Evolutionary conservation across 2,329 filamentous ascomycete genomes (phyloP).

Genomic region (Penicillium sp.): DNA sequence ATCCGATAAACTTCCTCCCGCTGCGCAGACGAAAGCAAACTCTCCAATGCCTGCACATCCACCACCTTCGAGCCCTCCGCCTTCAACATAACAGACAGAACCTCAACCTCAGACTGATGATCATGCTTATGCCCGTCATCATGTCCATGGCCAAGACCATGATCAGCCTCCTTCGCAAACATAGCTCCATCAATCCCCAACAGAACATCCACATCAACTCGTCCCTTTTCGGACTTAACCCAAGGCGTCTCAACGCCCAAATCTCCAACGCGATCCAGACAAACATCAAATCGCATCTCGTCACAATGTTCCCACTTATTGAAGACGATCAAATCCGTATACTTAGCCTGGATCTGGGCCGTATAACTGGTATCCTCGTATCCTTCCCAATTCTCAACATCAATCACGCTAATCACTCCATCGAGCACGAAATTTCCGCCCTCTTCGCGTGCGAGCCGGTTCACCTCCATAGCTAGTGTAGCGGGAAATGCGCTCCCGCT

Average conservation of each 20-base stretch:
- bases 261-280: constrained; percentile 75
- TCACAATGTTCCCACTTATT: constrained; percentile 83
- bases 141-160: constrained; percentile 37
- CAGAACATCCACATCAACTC: constrained; percentile 74
- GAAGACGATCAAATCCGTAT: constrained; percentile 86
- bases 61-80: constrained; percentile 46
- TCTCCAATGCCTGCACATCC: constrained; percentile 60
- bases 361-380: constrained; percentile 92
- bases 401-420: constrained; percentile 84
- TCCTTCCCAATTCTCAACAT: constrained; percentile 92
- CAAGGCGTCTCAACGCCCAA: constrained; percentile 77
- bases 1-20: constrained; percentile 97
- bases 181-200: constrained; percentile 86
- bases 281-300: constrained; percentile 74
- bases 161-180: constrained; percentile 36
- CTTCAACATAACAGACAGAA: constrained; percentile 75
- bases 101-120: constrained; percentile 86
- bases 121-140: constrained; percentile 49
- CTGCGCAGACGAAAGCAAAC: constrained; percentile 69
- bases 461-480: constrained; percentile 87
- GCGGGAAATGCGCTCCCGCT: constrained; percentile 84
- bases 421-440: constrained; percentile 70
- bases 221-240: constrained; percentile 81
- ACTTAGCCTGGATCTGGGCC: constrained; percentile 80
- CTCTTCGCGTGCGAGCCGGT: constrained; percentile 67